Evolutionary conservation across 2,329 filamentous ascomycete genomes (phyloP).

Genomic region (Sclerotinia minor): DNA sequence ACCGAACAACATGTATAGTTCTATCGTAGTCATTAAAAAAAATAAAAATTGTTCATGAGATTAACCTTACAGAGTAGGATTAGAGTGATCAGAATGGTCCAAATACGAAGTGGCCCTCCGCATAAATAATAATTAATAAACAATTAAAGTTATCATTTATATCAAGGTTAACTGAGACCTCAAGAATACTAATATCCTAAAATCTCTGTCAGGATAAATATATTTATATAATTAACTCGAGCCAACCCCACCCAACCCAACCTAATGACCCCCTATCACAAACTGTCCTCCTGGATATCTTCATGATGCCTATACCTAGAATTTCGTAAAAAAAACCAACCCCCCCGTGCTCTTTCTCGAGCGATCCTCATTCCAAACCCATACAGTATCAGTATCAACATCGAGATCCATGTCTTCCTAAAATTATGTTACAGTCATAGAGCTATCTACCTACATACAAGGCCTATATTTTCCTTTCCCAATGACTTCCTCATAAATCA

Average conservation of each 20-base stretch:
- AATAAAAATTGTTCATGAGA: background rate
- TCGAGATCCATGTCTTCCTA: background rate
- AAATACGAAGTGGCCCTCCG: slow-evolving; percentile 11
- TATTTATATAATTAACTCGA: background rate
- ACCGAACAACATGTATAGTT: background rate
- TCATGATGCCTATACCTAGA: slow-evolving; percentile 5
- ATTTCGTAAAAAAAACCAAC: background rate
- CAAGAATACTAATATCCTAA: background rate
- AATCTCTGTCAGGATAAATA: background rate
- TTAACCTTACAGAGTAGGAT: background rate
- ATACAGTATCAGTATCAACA: background rate
- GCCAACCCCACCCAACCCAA: background rate
- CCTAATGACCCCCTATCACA: background rate
- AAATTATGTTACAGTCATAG: background rate
- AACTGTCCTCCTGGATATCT: background rate
- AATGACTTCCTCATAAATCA: background rate
- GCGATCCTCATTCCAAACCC: background rate
- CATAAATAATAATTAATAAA: background rate
- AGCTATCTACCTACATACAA: background rate
- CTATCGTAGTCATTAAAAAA: background rate
- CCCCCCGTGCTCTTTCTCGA: background rate
- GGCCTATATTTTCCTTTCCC: background rate
- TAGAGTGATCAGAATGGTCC: background rate
- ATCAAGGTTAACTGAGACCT: background rate
- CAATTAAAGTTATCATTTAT: background rate